Base-by-base conservation (phyloP, 2,329 filamentous ascomycete species). In the Fusarium nelsonii region DNA sequence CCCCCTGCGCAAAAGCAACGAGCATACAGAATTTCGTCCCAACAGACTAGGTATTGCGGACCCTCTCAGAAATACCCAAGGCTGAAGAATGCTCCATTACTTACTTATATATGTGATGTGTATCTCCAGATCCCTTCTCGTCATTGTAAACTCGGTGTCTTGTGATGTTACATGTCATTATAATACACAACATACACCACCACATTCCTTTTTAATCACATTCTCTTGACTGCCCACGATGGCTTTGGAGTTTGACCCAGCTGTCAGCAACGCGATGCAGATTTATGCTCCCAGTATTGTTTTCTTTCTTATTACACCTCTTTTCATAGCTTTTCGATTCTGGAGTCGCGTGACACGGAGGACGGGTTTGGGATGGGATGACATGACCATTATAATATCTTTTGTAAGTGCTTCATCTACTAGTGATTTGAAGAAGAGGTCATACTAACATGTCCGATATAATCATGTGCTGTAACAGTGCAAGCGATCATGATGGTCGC, bases 281-380 rank as follows among this genome's bases (percentile, higher is more conserved):
- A 79, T 83, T 36, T 73, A 76, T 23, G 71, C 77, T 16, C 80
- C 81, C 18, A 80, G 79, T 34, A 80, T 81, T 30, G 66, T 82
- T 40, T 84, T 84, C 73, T 82, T 83, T 52, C 69, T 78, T 49
- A 18, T 83, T 3, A 82, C 81, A 8, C 81, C 82, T 15, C 65
- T 82, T 2, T 81, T 84, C 49, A 69, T 84, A 3, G 64, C 58
- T 8, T 75, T 82, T 32, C 75, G 82, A 15, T 58, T 84, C 36
- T 82, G 78, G 76, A 79, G 80, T 50, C 78, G 82, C 16, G 61
- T 82, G 28, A 77, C 78, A 59, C 75, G 75, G 34, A 75, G 76
- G 16, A 78, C 76, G 6, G 78, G 78, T 3, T 34, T 83, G 37
- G 78, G 81, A 20, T 73, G 69, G 77, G 83, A 84, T 71, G 82